Base-by-base conservation (phyloP, 108 stramenopile species). In the Cyclotella baltica region DNA sequence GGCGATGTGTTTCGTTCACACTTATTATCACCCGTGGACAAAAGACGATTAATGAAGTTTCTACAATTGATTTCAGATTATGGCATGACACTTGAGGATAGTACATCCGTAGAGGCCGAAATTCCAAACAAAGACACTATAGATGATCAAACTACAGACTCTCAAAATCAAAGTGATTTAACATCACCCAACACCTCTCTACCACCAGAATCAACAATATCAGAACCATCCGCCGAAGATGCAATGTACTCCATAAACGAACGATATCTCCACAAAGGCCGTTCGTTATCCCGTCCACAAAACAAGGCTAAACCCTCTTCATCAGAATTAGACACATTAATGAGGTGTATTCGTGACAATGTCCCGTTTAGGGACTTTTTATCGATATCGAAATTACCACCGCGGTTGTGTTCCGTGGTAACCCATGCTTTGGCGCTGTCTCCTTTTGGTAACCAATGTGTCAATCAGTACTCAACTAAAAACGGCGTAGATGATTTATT, bases 1-100 rank as follows among this genome's bases (percentile, higher is more conserved):
- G 84, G 78, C 31, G 97, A 96, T 68, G 91, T 97, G 33, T 97
- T 97, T 83, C 67, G 71, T 10, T 91, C 93, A 15, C 88, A 89
- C 62, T 68, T 93, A n/a, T 72, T 97, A 25, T 62, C 85, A 30
- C 90, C 94, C 30, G 82, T 93, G 70, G 97, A 97, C 38, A 97
- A 97, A 72, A 89, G 97, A 13, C 88, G 89, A 30, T 87, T 97
- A 50, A 97, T 97, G 97, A 95, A 93, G 69, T 93, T 97, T 65
- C 77, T 95, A 27, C 97, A 97, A 67, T 51, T 91, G 22, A 88
- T 88, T 18, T 83, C 88, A 68, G 97, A 97, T 67, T 94, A 93
- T 70, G 95, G 87, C 0, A 87, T 83, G 67, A 51, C 76, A 31
- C 58, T 23, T 23, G 38, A 61, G 4, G 66, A 63, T 35, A 40